A percentile compares a stretch with the other conserved stretches of the same genome.
phyloP scores from a whole-genome alignment of 345 rosid species.

The Murraya koenigii region DNA sequence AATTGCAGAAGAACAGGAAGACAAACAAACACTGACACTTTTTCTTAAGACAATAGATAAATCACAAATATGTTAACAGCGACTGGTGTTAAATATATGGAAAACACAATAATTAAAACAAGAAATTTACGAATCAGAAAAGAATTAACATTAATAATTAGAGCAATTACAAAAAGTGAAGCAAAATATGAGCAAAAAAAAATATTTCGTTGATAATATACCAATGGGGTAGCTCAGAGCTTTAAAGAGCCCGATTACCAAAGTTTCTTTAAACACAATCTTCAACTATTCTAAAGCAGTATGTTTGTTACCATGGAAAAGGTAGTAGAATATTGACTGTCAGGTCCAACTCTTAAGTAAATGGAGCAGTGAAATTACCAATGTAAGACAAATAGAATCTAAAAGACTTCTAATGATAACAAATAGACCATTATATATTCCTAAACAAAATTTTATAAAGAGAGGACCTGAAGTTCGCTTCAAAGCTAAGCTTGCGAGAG shows the following conservation, averaged over 20 bases:
- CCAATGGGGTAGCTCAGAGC: background rate
- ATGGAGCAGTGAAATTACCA: background rate
- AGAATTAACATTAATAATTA: no score
- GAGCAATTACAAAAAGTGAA: no score
- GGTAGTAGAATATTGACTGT: background rate
- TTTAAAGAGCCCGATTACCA: background rate
- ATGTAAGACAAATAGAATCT: background rate
- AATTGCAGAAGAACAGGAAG: background rate
- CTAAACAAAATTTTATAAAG: constrained; percentile 3
- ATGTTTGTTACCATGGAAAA: background rate
- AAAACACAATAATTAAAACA: background rate
- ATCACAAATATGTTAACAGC: background rate
- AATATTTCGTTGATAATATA: background rate
- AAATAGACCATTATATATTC: background rate
- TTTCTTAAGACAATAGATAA: background rate
- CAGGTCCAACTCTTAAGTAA: background rate
- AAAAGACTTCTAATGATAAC: background rate
- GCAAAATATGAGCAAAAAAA: background rate
- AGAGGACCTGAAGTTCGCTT: constrained; percentile 68
- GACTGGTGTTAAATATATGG: background rate
- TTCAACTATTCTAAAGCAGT: background rate
- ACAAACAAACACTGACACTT: background rate
- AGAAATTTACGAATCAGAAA: background rate
- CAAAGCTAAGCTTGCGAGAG: constrained; percentile 68
- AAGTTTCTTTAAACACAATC: background rate